Evolutionary conservation across 257 asterid genomes (phyloP).

Genomic region (Solanum arcanum): DNA sequence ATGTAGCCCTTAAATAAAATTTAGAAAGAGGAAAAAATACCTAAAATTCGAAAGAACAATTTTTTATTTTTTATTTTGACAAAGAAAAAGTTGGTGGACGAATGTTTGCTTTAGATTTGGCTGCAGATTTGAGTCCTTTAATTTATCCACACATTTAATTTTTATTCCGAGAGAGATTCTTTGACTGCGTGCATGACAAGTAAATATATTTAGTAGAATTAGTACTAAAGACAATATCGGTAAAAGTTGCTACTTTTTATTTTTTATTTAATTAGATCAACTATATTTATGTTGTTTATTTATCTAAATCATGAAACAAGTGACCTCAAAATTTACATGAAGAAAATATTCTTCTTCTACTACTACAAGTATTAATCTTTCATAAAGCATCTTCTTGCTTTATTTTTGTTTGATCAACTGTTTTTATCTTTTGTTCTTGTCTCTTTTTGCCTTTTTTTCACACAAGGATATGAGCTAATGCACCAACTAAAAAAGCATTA

Average conservation of each 20-base stretch:
- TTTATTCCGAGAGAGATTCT: background rate
- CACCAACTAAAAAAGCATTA: background rate
- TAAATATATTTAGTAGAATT: background rate
- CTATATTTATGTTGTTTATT: background rate
- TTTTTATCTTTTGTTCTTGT: background rate
- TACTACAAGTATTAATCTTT: background rate
- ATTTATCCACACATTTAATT: constrained; percentile 1
- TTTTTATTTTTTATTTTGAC: background rate
- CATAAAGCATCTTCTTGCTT: background rate
- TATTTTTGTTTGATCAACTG: background rate
- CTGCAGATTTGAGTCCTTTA: background rate
- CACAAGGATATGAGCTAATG: background rate
- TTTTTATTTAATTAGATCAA: constrained; percentile 13
- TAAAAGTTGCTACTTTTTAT: constrained; percentile 1
- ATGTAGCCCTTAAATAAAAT: background rate
- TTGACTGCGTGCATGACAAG: constrained; percentile 1
- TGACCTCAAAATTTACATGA: background rate
- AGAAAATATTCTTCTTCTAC: background rate
- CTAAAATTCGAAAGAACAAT: background rate
- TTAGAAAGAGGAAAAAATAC: background rate
- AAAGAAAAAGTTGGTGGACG: background rate
- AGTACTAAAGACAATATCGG: background rate
- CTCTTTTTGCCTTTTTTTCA: background rate
- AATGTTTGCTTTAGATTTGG: background rate
- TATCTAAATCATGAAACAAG: constrained; percentile 4